Evolutionary conservation across 2,329 filamentous ascomycete species (phyloP), one percentile per base, ranked within the genome.

Genomic region (Bipolaris cookei): DNA sequence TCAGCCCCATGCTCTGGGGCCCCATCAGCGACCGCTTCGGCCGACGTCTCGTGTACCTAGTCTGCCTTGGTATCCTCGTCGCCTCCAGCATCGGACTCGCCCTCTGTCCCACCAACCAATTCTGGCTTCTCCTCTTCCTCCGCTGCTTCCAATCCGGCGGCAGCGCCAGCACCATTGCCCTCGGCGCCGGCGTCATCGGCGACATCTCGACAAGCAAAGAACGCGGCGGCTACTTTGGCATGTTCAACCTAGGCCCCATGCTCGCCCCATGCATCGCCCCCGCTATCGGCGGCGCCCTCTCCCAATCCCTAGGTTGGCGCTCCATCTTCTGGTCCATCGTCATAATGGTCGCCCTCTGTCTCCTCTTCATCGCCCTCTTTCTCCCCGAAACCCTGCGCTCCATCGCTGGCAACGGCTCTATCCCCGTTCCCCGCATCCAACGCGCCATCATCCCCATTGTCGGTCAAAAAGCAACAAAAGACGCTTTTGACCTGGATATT

Each of bases 181-280:
- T 95, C 1, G 86, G 85, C 0, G 89, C 84, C 59, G 90, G 87
- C 1, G 86, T 92, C 1, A 84, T 93, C 13, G 87, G 88, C 0
- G 91, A 95, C 66, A 82, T 92, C 4, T 83, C 87, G 0, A 86
- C 88, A 0, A 86, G 84, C 43, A 82, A 84, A 0, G 89, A 94
- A 72, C 80, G 91, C 64, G 91, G 90, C 2, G 84, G 83, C 54
- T 93, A 90, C 68, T 88, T 93, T 69, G 78, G 89, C 86, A 48
- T 83, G 87, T 58, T 84, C 88, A 18, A 83, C 82, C 30, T 81
- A 81, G 3, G 86, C 84, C 14, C 68, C 0, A 71, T 72, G 70
- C 59, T 72, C 14, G 62, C 70, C 10, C 59, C 72, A 8, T 63
- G 66, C 47, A 68, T 73, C 13, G 71, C 66, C 1, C 74, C 75